These are phyloP conservation scores for Solanum megistacrolobum DNA, from an alignment of 257 asterid species.

Conservation along the genomic window DNA sequence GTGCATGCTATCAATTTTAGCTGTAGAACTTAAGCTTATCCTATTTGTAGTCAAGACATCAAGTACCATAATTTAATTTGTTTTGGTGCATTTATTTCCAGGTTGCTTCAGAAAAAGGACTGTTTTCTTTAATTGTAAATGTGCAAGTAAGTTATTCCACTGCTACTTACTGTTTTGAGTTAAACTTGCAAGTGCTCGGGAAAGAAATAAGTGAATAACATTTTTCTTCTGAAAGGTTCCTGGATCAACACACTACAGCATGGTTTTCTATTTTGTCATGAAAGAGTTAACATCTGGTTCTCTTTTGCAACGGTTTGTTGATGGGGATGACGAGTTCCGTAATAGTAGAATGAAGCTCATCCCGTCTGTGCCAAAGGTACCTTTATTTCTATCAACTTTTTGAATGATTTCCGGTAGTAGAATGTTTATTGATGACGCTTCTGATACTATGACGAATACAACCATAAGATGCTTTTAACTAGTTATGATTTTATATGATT, in stretches of 20 bases:
- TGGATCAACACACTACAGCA: slow-evolving; percentile 93
- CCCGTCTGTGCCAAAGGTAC: slow-evolving; percentile 95
- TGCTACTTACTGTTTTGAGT: slow-evolving; percentile 3
- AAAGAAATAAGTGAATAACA: not conserved
- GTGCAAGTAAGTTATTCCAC: slow-evolving; percentile 70
- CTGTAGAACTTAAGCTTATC: not conserved
- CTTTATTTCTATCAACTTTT: not conserved
- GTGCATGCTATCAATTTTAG: not conserved
- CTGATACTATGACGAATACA: not conserved
- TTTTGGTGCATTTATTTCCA: slow-evolving; percentile 11
- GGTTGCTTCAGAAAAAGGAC: slow-evolving; percentile 94
- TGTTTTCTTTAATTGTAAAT: slow-evolving; percentile 69
- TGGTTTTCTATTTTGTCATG: slow-evolving; percentile 76
- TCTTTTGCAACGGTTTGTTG: slow-evolving; percentile 82
- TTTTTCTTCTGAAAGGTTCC: slow-evolving; percentile 62
- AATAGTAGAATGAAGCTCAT: slow-evolving; percentile 92
- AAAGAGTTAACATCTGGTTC: slow-evolving; percentile 58
- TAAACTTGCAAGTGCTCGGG: slow-evolving; percentile 4
- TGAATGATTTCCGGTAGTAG: not conserved
- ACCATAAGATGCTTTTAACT: not conserved
- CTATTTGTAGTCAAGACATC: not conserved
- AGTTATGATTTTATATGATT: not conserved
- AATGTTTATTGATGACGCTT: not conserved
- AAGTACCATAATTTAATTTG: not conserved
- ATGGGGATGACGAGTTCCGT: slow-evolving; percentile 95